Conservation (phyloP, 345 rosid genomes). For the Syzygium grande region DNA sequence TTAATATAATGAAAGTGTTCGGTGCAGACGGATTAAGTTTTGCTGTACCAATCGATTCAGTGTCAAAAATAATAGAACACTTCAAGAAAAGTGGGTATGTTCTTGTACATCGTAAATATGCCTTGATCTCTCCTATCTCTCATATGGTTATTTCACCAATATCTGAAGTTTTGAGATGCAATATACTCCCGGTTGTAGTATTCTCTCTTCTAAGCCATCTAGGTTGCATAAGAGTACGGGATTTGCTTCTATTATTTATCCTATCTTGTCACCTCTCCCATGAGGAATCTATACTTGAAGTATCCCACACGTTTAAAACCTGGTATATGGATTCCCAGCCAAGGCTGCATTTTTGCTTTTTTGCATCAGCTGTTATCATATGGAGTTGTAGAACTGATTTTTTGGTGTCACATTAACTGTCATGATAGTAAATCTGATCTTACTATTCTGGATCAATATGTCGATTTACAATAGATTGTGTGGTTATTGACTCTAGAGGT, state of each 20-base stretch:
- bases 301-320: background rate
- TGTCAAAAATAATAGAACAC: conserved; percentile 65
- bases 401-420: background rate
- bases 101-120: background rate
- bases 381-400: background rate
- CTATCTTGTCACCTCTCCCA: background rate
- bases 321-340: background rate
- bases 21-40: conserved; percentile 81
- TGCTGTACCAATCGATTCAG: conserved; percentile 78
- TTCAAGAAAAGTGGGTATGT: conserved; percentile 77
- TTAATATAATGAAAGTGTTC: conserved; percentile 74
- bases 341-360: background rate
- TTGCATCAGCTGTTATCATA: background rate
- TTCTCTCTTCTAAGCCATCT: background rate
- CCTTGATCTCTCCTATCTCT: background rate
- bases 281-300: background rate
- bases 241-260: background rate
- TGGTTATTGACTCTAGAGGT: background rate
- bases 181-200: background rate
- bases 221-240: background rate
- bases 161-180: background rate
- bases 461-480: background rate
- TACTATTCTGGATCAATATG: background rate
- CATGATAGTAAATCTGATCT: background rate
- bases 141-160: background rate